These are phyloP conservation scores for Tilletia horrida DNA, from an alignment of 1,284 basidiomycete genomes.

Conservation along the genomic window DNA sequence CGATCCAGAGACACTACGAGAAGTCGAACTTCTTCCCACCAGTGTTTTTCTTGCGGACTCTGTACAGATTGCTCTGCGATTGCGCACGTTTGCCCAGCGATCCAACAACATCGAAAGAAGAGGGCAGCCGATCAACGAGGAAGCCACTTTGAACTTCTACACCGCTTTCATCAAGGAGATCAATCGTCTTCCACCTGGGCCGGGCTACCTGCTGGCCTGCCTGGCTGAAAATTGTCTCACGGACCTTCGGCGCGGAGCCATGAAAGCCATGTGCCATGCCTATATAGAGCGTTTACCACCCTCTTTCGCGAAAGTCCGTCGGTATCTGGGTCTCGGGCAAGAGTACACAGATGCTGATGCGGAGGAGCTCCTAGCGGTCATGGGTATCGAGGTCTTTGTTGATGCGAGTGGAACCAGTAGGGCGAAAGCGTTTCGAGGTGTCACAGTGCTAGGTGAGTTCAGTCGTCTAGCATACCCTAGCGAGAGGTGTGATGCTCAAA, in stretches of 20 bases:
- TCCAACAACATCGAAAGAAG: slow-evolving; percentile 63
- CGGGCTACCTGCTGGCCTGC: slow-evolving; percentile 60
- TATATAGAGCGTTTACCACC: slow-evolving; percentile 57
- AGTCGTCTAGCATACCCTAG: background rate
- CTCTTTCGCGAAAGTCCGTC: slow-evolving; percentile 10
- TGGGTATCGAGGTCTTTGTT: slow-evolving; percentile 58
- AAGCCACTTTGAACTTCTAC: slow-evolving; percentile 63
- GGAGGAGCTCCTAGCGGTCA: slow-evolving; percentile 50
- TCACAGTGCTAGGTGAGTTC: slow-evolving; percentile 1
- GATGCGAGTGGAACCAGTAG: slow-evolving; percentile 54
- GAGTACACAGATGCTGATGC: slow-evolving; percentile 32
- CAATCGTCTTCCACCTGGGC: slow-evolving; percentile 41
- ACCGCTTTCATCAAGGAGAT: slow-evolving; percentile 61
- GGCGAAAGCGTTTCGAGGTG: background rate
- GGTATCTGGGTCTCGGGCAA: background rate
- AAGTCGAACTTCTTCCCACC: slow-evolving; percentile 69
- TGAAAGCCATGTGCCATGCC: slow-evolving; percentile 59
- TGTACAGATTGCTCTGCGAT: slow-evolving; percentile 74
- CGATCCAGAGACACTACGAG: slow-evolving; percentile 72
- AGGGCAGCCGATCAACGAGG: slow-evolving; percentile 57
- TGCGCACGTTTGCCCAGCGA: slow-evolving; percentile 75
- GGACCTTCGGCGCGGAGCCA: slow-evolving; percentile 59
- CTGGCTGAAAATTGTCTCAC: slow-evolving; percentile 60
- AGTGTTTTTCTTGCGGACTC: slow-evolving; percentile 70
- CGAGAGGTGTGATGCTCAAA: background rate